Percentiles rank a stretch among this genome's conserved stretches.
phyloP scores from a whole-genome alignment of 352 stramenopile species.

The Phytophthora macrochlamydospora region DNA sequence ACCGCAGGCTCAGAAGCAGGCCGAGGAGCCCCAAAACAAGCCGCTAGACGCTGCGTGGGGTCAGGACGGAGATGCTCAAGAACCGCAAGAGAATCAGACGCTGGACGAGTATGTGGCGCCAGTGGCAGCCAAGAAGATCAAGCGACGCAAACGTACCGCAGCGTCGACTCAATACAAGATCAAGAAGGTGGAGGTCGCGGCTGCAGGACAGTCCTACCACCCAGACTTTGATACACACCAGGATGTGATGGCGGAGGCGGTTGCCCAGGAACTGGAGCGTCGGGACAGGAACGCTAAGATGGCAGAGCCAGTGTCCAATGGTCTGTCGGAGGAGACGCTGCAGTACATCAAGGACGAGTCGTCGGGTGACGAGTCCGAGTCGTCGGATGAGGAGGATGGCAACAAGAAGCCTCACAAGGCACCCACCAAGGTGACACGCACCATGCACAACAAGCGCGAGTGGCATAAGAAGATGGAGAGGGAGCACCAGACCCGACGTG shows the following conservation, averaged over 20 bases:
- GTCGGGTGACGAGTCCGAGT: conserved; percentile 50
- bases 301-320: conserved; percentile 49
- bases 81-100: conserved; percentile 36
- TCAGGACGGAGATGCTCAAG: conserved; percentile 44
- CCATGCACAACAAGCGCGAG: conserved; percentile 78
- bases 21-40: conserved; percentile 20
- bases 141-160: conserved; percentile 52
- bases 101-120: conserved; percentile 72
- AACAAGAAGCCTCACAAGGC: conserved; percentile 44
- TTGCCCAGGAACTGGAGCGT: conserved; percentile 74
- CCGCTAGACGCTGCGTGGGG: conserved; percentile 45
- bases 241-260: conserved; percentile 74
- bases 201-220: conserved; percentile 85
- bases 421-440: conserved; percentile 66
- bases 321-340: conserved; percentile 80
- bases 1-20: conserved; percentile 15
- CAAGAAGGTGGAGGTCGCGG: conserved; percentile 74
- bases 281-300: conserved; percentile 52
- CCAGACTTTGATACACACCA: conserved; percentile 84
- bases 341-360: conserved; percentile 77
- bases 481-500: conserved; percentile 60
- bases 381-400: conserved; percentile 46
- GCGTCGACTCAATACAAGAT: conserved; percentile 73
- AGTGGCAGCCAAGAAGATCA: conserved; percentile 62
- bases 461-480: conserved; percentile 85